Conservation (phyloP, 495 filamentous ascomycete species). For the Penicillium flavigenum region DNA sequence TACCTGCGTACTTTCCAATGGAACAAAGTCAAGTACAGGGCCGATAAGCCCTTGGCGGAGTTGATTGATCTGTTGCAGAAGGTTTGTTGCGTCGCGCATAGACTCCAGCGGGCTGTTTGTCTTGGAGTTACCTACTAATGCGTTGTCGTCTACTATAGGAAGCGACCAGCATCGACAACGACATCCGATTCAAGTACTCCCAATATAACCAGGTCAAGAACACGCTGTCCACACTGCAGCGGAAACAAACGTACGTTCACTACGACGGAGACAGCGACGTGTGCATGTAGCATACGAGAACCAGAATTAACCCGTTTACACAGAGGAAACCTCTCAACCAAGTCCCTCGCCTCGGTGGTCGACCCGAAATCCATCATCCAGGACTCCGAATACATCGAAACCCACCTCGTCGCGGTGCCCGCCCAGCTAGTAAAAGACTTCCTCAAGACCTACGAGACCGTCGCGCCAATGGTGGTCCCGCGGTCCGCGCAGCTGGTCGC, state of each 20-base stretch:
- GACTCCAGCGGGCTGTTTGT: background rate
- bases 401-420: slow-evolving; percentile 87
- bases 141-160: slow-evolving; percentile 54
- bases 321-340: slow-evolving; percentile 91
- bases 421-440: slow-evolving; percentile 78
- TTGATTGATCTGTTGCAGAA: slow-evolving; percentile 84
- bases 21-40: slow-evolving; percentile 96
- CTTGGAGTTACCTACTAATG: background rate
- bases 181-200: slow-evolving; percentile 87
- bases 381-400: slow-evolving; percentile 94
- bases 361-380: slow-evolving; percentile 74
- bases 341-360: slow-evolving; percentile 85
- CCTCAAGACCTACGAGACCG: slow-evolving; percentile 81
- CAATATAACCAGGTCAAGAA: slow-evolving; percentile 91
- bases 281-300: background rate
- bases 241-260: slow-evolving; percentile 74
- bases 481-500: slow-evolving; percentile 76
- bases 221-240: slow-evolving; percentile 72
- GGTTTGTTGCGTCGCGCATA: slow-evolving; percentile 42
- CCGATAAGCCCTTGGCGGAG: slow-evolving; percentile 83
- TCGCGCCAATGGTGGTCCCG: slow-evolving; percentile 83
- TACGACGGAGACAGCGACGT: background rate
- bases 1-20: slow-evolving; percentile 87
- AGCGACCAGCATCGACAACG: slow-evolving; percentile 82
- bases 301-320: slow-evolving; percentile 36